Evolutionary conservation across 257 asterid genomes (phyloP).

Genomic region (Solanum etuberosum): DNA sequence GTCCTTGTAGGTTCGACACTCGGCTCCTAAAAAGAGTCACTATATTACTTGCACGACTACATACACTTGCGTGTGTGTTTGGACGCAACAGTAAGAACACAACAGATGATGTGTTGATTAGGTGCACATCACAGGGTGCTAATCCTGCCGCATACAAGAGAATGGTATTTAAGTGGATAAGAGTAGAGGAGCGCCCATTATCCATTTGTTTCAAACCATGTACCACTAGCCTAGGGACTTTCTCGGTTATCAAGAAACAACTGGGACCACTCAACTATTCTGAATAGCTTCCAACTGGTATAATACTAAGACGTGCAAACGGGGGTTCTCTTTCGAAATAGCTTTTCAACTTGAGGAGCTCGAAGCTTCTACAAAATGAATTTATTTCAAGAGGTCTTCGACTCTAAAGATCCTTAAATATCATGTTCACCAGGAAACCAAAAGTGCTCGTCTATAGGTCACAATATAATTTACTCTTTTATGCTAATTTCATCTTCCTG

Average conservation of each 20-base stretch:
- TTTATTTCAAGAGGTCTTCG: neutral
- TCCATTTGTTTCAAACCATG: neutral
- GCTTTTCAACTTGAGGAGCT: neutral
- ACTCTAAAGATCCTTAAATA: neutral
- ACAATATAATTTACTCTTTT: too few relatives aligned
- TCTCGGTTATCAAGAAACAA: neutral
- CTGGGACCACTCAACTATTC: neutral
- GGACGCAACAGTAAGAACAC: too few relatives aligned
- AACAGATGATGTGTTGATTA: neutral
- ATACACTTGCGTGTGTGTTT: too few relatives aligned
- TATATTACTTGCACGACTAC: too few relatives aligned
- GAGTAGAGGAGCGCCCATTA: neutral
- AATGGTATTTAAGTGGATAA: neutral
- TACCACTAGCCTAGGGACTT: neutral
- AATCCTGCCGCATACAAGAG: neutral
- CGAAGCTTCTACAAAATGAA: neutral
- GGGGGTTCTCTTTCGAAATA: neutral
- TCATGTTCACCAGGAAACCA: neutral
- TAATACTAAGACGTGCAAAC: neutral
- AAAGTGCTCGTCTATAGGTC: neutral
- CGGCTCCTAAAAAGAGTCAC: too few relatives aligned
- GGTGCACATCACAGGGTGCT: neutral
- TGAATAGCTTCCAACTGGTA: neutral
- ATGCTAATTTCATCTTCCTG: neutral
- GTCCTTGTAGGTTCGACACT: too few relatives aligned